Percentiles rank a stretch among this genome's conserved stretches.
Conservation (phyloP, 192 early-diverging fungal genomes). For the Cetraspora pellucida region DNA sequence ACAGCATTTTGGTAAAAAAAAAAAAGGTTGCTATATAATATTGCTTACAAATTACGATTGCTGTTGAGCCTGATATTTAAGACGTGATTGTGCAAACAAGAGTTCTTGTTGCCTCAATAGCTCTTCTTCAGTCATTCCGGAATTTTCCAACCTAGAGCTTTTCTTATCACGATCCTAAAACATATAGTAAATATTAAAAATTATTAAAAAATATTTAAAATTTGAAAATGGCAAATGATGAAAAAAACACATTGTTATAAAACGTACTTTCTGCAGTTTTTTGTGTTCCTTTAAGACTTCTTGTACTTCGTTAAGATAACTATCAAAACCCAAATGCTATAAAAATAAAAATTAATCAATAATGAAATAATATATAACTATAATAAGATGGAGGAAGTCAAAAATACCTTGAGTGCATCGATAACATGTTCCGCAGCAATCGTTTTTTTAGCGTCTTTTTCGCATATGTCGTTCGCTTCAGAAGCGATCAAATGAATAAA, state of each 20-base stretch:
- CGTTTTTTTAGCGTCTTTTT: constrained; percentile 95
- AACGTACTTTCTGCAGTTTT: constrained; percentile 72
- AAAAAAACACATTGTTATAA: background rate
- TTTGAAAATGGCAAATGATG: too few relatives aligned
- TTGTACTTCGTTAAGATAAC: constrained; percentile 84
- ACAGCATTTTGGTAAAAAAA: too few relatives aligned
- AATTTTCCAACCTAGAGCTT: constrained; percentile 73
- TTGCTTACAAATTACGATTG: too few relatives aligned
- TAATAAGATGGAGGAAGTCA: background rate
- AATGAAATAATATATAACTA: background rate
- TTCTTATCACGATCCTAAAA: constrained; percentile 80
- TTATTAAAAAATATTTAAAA: too few relatives aligned
- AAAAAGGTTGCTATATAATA: too few relatives aligned
- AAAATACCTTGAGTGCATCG: constrained; percentile 72
- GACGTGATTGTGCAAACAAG: constrained; percentile 87
- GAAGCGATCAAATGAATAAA: constrained; percentile 95
- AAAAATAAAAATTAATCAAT: constrained; percentile 5
- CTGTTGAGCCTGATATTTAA: constrained; percentile 57
- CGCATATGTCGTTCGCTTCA: constrained; percentile 94
- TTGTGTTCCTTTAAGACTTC: constrained; percentile 89
- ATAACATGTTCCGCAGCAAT: constrained; percentile 97
- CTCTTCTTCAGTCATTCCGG: constrained; percentile 86
- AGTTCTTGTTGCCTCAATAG: constrained; percentile 79
- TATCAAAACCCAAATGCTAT: constrained; percentile 87
- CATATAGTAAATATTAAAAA: background rate